phyloP scores from a whole-genome alignment of 352 stramenopile genomes.

The Phytophthora sp. region DNA sequence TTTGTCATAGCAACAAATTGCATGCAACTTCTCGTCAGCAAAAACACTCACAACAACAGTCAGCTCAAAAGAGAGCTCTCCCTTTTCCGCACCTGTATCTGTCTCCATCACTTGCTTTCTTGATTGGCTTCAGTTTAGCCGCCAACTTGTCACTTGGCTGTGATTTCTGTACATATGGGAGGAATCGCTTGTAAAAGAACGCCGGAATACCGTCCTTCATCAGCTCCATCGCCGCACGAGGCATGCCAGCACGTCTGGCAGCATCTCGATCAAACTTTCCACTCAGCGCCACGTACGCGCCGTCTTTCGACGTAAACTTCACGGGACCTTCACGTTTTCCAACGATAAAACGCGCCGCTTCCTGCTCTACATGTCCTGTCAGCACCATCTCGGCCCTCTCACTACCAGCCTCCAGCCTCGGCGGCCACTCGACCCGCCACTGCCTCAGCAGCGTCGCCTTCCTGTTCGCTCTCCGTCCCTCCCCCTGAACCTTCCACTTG shows the following conservation, averaged over 20 bases:
- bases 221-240: constrained; percentile 49
- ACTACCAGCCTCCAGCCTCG: not conserved
- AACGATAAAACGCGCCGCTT: constrained; percentile 40
- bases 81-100: constrained; percentile 14
- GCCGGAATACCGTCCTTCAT: constrained; percentile 62
- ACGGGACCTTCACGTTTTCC: constrained; percentile 43
- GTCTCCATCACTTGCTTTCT: constrained; percentile 9
- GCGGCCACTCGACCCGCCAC: constrained; percentile 46
- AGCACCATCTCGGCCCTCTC: constrained; percentile 43
- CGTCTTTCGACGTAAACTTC: constrained; percentile 51
- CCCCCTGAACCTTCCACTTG: not conserved
- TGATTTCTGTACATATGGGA: constrained; percentile 30
- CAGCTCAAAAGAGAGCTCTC: not conserved
- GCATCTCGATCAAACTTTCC: constrained; percentile 50
- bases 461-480: constrained; percentile 4
- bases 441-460: constrained; percentile 29
- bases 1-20: constrained; percentile 4
- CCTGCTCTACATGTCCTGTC: constrained; percentile 37
- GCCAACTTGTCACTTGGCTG: constrained; percentile 2
- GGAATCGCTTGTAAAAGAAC: constrained; percentile 44
- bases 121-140: constrained; percentile 7
- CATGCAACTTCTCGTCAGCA: constrained; percentile 1
- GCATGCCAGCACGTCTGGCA: constrained; percentile 41
- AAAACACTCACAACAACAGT: not conserved
- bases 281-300: constrained; percentile 48